These are phyloP conservation scores for Talaromyces liani DNA, from an alignment of 495 filamentous ascomycete species.

Conservation along the genomic window DNA sequence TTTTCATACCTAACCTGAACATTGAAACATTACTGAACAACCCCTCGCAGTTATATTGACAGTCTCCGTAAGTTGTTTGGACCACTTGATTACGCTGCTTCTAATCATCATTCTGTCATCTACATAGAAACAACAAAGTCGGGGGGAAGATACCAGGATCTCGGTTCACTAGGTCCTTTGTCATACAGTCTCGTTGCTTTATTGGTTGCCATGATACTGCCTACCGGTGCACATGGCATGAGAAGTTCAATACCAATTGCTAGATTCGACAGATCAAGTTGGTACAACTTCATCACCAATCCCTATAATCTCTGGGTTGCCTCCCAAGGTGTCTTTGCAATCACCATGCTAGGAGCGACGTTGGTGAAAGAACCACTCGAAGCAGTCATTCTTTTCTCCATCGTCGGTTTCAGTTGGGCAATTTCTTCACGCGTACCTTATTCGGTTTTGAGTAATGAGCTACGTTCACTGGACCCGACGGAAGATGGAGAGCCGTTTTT, in stretches of 20 bases:
- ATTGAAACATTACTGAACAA: too few relatives aligned
- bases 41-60: background rate
- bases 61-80: background rate
- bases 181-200: background rate
- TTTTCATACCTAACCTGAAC: background rate
- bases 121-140: background rate
- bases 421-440: background rate
- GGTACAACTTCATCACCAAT: background rate
- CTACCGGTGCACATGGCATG: background rate
- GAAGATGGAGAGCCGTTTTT: background rate
- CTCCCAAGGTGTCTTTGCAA: background rate
- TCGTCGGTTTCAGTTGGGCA: conserved; percentile 1
- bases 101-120: background rate
- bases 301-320: background rate
- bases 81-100: background rate
- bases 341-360: background rate
- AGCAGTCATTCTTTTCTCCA: background rate
- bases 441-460: background rate
- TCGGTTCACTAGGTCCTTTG: background rate
- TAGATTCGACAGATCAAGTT: background rate
- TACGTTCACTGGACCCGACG: background rate
- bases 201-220: background rate
- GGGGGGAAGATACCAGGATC: background rate
- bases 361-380: background rate
- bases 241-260: background rate